These are phyloP conservation scores for Lentinula edodes DNA, from an alignment of 768 basidiomycete genomes.

Conservation along the genomic window DNA sequence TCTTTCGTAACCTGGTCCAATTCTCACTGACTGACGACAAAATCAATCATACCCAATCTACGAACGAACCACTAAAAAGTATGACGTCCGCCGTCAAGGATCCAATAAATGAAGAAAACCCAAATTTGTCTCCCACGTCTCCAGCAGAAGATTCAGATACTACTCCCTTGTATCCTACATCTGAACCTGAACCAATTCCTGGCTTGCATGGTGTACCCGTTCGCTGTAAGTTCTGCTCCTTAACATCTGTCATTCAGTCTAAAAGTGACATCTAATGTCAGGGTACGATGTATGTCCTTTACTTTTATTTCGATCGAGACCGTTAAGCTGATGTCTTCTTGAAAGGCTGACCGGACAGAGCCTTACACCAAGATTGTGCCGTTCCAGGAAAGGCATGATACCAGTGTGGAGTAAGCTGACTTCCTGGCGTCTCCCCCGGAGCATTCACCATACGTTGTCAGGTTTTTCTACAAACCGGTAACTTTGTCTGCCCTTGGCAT, in stretches of 20 bases:
- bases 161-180: constrained; percentile 33
- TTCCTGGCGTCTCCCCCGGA: constrained; percentile 1
- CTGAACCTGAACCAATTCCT: constrained; percentile 62
- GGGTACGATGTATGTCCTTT: constrained; percentile 77
- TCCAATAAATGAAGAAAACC: constrained; percentile 17
- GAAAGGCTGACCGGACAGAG: constrained; percentile 77
- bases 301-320: constrained; percentile 12
- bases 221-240: constrained; percentile 54
- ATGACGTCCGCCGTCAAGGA: constrained; percentile 18
- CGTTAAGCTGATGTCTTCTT: constrained; percentile 1
- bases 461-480: constrained; percentile 84
- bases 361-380: constrained; percentile 78
- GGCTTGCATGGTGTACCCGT: constrained; percentile 73
- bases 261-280: constrained; percentile 20
- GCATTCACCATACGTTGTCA: constrained; percentile 19
- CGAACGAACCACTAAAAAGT: constrained; percentile 11
- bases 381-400: constrained; percentile 80
- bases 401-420: constrained; percentile 70
- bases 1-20: too few species aligned
- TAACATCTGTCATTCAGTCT: constrained; percentile 6
- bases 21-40: too few species aligned
- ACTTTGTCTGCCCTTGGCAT: constrained; percentile 69
- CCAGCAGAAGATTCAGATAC: constrained; percentile 63
- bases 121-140: constrained; percentile 38
- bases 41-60: too few species aligned